phyloP scores from a whole-genome alignment of 192 early-diverging fungal genomes.

The Haplosporangium gracile region DNA sequence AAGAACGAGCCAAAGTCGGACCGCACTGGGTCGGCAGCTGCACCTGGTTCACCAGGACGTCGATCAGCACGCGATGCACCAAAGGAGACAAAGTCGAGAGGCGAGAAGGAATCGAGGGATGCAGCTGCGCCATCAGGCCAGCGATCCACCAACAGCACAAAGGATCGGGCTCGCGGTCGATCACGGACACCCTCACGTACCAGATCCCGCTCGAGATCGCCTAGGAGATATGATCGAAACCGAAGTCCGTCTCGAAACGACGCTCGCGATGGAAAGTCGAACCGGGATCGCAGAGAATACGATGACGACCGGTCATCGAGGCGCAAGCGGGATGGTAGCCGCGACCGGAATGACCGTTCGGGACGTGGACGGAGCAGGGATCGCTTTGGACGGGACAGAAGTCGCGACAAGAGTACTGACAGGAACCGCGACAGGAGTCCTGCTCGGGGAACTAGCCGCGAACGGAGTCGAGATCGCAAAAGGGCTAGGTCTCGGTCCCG shows the following conservation, averaged over 20 bases:
- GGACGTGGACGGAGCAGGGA: constrained; percentile 45
- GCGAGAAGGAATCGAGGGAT: constrained; percentile 35
- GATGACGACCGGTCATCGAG: constrained; percentile 41
- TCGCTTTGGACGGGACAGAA: constrained; percentile 43
- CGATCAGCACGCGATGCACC: constrained; percentile 20
- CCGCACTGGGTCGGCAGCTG: constrained; percentile 18
- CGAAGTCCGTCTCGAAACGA: constrained; percentile 32
- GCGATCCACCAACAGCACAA: constrained; percentile 7
- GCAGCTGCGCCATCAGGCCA: constrained; percentile 21
- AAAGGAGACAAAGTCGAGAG: constrained; percentile 35
- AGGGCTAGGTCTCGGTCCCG: constrained; percentile 33
- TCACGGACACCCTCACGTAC: constrained; percentile 36
- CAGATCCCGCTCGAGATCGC: constrained; percentile 45
- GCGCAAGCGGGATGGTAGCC: constrained; percentile 35
- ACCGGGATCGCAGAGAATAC: constrained; percentile 43
- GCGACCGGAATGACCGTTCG: constrained; percentile 38
- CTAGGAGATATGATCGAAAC: constrained; percentile 44
- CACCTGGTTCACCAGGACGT: constrained; percentile 27
- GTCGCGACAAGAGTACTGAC: constrained; percentile 27
- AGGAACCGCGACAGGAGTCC: constrained; percentile 25
- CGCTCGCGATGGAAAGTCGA: constrained; percentile 37
- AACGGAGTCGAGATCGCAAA: constrained; percentile 37
- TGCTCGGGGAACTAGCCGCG: constrained; percentile 28
- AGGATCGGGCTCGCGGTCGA: constrained; percentile 40
- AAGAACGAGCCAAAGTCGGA: constrained; percentile 37